Evolutionary conservation across 148 eudicot species (phyloP).

Genomic region (Mesembryanthemum crystallinum): DNA sequence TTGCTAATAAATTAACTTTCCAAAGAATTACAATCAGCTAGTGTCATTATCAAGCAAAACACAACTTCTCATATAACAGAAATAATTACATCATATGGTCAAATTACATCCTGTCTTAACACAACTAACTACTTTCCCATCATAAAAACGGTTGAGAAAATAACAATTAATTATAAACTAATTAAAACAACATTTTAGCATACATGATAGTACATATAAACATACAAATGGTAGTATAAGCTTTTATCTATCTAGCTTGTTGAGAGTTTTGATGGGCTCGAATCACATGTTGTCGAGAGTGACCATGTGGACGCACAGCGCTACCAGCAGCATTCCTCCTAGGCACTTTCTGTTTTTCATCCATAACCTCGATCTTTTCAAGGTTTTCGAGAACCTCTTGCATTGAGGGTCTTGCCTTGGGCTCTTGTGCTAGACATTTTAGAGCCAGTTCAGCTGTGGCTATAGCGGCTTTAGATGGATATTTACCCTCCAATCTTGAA

Average conservation of each 20-base stretch:
- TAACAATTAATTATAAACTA: no score
- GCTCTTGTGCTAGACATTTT: conserved; percentile 51
- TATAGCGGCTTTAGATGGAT: conserved; percentile 58
- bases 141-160: not conserved
- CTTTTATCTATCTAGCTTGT: conserved; percentile 17
- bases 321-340: conserved; percentile 30
- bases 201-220: not conserved
- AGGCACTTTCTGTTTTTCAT: conserved; percentile 39
- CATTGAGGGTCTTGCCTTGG: conserved; percentile 67
- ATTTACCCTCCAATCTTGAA: conserved; percentile 60
- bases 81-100: no score
- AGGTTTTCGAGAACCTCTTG: conserved; percentile 59
- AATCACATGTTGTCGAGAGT: conserved; percentile 21
- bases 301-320: conserved; percentile 27
- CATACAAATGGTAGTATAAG: not conserved
- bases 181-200: not conserved
- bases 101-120: no score
- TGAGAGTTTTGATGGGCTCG: conserved; percentile 30
- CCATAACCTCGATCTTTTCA: conserved; percentile 33
- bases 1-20: no score
- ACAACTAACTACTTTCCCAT: conserved; percentile 4
- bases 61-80: no score
- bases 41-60: no score
- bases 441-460: conserved; percentile 65
- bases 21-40: no score